A percentile compares a stretch with the other conserved stretches of the same genome.
Evolutionary conservation across 768 basidiomycete genomes (phyloP).

Genomic region (Tulasnella sp.): DNA sequence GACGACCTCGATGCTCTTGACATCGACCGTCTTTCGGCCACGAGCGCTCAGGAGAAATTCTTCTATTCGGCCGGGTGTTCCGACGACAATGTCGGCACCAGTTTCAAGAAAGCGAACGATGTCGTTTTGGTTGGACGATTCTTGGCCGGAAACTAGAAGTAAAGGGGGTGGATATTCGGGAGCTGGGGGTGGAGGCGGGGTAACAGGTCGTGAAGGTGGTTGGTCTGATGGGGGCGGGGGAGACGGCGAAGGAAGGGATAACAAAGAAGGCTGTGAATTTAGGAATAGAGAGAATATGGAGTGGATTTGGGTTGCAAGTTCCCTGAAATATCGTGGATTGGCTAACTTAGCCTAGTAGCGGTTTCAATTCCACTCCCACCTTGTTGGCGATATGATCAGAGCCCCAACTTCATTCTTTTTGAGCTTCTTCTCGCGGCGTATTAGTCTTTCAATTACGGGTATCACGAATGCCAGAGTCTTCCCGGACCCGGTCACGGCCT

Average conservation of each 20-base stretch:
- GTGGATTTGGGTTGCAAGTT: constrained; percentile 89
- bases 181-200: constrained; percentile 33
- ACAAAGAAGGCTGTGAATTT: constrained; percentile 43
- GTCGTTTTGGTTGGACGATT: constrained; percentile 75
- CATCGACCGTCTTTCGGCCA: constrained; percentile 58
- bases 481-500: constrained; percentile 97
- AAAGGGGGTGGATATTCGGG: constrained; percentile 52
- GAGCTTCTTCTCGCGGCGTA: constrained; percentile 62
- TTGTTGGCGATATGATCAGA: constrained; percentile 89
- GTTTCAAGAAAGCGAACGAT: constrained; percentile 70
- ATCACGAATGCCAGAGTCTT: constrained; percentile 96
- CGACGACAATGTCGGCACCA: constrained; percentile 82
- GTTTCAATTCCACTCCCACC: constrained; percentile 44
- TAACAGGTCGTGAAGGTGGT: constrained; percentile 21
- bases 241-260: constrained; percentile 29
- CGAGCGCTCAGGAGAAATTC: constrained; percentile 79
- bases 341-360: not conserved
- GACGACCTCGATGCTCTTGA: constrained; percentile 82
- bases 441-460: constrained; percentile 81
- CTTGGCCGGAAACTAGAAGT: constrained; percentile 75
- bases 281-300: constrained; percentile 80
- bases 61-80: constrained; percentile 90
- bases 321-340: constrained; percentile 46
- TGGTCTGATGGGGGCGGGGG: constrained; percentile 29
- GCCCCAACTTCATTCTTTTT: constrained; percentile 83